These are phyloP conservation scores for Lipomyces chichibuensis DNA, from an alignment of 805 yeast genomes.

Conservation along the genomic window DNA sequence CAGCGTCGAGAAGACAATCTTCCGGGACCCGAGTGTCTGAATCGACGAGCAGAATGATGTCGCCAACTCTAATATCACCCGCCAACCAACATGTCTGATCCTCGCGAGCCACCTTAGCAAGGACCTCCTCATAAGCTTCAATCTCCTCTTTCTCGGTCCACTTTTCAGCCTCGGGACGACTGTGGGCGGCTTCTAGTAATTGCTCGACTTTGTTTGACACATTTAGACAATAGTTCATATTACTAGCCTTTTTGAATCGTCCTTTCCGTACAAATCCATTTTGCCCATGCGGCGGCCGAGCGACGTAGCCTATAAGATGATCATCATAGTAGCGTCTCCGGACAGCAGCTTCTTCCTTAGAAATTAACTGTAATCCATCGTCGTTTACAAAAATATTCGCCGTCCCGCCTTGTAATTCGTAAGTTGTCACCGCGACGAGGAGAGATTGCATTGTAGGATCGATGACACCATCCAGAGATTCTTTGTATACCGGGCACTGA, in stretches of 20 bases:
- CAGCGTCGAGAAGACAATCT: constrained; percentile 33
- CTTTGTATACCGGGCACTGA: constrained; percentile 33
- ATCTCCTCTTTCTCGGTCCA: constrained; percentile 27
- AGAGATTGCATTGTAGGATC: constrained; percentile 31
- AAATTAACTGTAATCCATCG: constrained; percentile 31
- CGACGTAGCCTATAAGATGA: constrained; percentile 30
- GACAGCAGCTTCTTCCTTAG: constrained; percentile 20
- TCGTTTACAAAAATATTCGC: constrained; percentile 31
- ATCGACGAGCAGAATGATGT: constrained; percentile 25
- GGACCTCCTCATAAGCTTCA: constrained; percentile 20
- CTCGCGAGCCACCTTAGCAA: background rate
- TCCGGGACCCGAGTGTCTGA: constrained; percentile 34
- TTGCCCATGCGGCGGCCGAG: constrained; percentile 30
- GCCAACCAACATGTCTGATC: constrained; percentile 24
- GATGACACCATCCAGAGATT: constrained; percentile 29
- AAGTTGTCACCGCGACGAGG: constrained; percentile 26
- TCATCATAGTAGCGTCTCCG: constrained; percentile 26
- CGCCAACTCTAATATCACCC: constrained; percentile 33
- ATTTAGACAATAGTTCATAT: constrained; percentile 30
- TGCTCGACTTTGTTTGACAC: constrained; percentile 29
- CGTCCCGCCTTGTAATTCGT: constrained; percentile 33
- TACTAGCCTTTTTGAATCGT: constrained; percentile 32
- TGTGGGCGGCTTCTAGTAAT: constrained; percentile 22
- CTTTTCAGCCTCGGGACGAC: constrained; percentile 8
- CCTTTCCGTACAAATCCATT: constrained; percentile 32